Conservation (phyloP, 345 rosid species). For the Abelmoschus esculentus region DNA sequence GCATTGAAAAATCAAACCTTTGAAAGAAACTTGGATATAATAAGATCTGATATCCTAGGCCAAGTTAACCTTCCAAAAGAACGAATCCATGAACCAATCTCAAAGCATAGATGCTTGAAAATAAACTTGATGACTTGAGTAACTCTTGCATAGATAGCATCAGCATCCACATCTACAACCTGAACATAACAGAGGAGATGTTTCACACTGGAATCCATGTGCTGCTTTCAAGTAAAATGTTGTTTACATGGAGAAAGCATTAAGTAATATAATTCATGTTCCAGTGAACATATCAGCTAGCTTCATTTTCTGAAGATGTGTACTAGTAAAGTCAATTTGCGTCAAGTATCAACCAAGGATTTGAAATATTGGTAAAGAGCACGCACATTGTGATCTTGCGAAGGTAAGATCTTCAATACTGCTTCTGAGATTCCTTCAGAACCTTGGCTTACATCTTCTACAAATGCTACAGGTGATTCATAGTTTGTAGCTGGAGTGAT, state of each 20-base stretch:
- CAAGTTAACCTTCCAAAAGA: slow-evolving; percentile 91
- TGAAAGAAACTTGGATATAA: slow-evolving; percentile 77
- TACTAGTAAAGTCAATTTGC: not conserved
- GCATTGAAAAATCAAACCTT: slow-evolving; percentile 43
- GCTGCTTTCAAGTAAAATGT: slow-evolving; percentile 6
- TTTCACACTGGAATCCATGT: not conserved
- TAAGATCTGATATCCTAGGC: slow-evolving; percentile 82
- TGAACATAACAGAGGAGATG: slow-evolving; percentile 23
- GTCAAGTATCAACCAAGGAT: not conserved
- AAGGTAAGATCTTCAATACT: slow-evolving; percentile 40
- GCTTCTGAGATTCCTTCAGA: slow-evolving; percentile 45
- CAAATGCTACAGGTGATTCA: slow-evolving; percentile 39
- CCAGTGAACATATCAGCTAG: not conserved
- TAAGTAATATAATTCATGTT: not conserved
- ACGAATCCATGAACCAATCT: slow-evolving; percentile 61
- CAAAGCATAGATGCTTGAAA: slow-evolving; percentile 55
- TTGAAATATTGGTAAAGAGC: not conserved
- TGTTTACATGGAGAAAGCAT: not conserved
- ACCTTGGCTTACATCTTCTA: slow-evolving; percentile 43
- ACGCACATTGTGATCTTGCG: slow-evolving; percentile 45
- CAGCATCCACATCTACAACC: slow-evolving; percentile 49
- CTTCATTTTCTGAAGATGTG: not conserved
- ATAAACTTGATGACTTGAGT: slow-evolving; percentile 58
- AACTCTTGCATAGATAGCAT: slow-evolving; percentile 51
- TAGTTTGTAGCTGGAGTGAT: slow-evolving; percentile 61